These are phyloP conservation scores for Puccinia sorghi DNA, from an alignment of 1,284 basidiomycete genomes.

Conservation along the genomic window DNA sequence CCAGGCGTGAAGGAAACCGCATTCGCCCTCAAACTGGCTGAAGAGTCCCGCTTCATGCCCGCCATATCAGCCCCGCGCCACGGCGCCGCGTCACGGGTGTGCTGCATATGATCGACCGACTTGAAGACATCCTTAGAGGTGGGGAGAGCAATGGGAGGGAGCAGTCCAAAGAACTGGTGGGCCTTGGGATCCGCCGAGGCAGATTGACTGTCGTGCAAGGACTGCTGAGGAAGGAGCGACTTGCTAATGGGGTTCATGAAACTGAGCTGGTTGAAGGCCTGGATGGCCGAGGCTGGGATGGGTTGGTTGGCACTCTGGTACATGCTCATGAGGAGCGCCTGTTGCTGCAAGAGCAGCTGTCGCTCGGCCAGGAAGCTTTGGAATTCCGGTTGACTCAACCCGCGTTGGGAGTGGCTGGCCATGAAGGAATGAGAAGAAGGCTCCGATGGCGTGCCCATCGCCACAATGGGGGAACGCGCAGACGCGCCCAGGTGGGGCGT, in stretches of 20 bases:
- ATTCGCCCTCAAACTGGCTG: slow-evolving; percentile 33
- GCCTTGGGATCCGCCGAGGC: neutral
- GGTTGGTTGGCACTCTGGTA: slow-evolving; percentile 37
- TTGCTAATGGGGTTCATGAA: neutral
- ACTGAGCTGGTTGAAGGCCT: slow-evolving; percentile 22
- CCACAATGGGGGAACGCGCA: neutral
- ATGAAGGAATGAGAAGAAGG: neutral
- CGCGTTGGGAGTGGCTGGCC: slow-evolving; percentile 8
- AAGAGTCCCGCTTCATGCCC: slow-evolving; percentile 27
- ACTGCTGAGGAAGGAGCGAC: neutral
- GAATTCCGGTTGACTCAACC: slow-evolving; percentile 1
- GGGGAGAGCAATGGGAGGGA: slow-evolving; percentile 44
- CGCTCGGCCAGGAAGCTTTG: slow-evolving; percentile 42
- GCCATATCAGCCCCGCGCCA: neutral
- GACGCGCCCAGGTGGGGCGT: neutral
- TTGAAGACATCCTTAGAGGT: no score
- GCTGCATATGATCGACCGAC: no score
- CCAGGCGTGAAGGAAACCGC: slow-evolving; percentile 38
- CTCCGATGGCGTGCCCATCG: slow-evolving; percentile 15
- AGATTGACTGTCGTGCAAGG: neutral
- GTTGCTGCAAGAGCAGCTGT: slow-evolving; percentile 41
- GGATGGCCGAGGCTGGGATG: neutral
- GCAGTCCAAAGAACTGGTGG: slow-evolving; percentile 10
- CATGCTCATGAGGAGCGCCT: slow-evolving; percentile 39
- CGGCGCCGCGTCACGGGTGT: no score